phyloP scores from a whole-genome alignment of 1,284 basidiomycete genomes.

The Trichosporon sp. region DNA sequence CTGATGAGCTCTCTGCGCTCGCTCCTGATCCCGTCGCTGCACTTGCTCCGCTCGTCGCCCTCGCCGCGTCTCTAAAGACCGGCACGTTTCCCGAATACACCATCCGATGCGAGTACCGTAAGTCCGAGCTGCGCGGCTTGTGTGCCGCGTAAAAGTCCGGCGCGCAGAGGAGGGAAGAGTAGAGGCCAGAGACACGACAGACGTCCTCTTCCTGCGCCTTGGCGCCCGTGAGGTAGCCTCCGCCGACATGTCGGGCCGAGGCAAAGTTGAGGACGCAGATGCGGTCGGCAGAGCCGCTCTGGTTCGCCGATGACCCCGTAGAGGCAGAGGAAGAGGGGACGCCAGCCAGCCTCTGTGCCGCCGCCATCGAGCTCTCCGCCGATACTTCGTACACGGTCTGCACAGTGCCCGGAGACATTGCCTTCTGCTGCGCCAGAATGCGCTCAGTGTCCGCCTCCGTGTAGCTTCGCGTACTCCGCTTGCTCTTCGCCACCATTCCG shows the following conservation, averaged over 20 bases:
- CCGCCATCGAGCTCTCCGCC: slow-evolving; percentile 11
- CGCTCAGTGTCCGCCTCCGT: background rate
- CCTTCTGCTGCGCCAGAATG: background rate
- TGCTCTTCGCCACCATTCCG: background rate
- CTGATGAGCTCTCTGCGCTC: no score
- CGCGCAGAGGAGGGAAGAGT: slow-evolving; percentile 6
- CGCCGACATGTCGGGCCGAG: slow-evolving; percentile 15
- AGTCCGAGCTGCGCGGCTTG: background rate
- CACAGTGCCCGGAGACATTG: background rate
- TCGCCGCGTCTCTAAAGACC: slow-evolving; percentile 7
- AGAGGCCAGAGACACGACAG: slow-evolving; percentile 16
- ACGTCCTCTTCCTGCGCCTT: slow-evolving; percentile 19
- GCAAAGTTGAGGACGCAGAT: slow-evolving; percentile 18
- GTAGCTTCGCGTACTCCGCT: background rate
- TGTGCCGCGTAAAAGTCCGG: slow-evolving; percentile 10
- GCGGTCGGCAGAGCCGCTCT: no score
- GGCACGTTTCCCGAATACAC: slow-evolving; percentile 14
- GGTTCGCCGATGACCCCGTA: background rate
- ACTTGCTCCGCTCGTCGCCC: background rate
- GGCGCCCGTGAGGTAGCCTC: slow-evolving; percentile 17
- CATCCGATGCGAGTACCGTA: slow-evolving; percentile 17
- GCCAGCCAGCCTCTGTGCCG: slow-evolving; percentile 8
- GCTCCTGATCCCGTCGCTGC: background rate
- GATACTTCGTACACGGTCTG: slow-evolving; percentile 3
- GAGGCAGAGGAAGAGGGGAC: background rate